Conservation (phyloP, 2,329 filamentous ascomycete species). For the Nothophaeocryptopus gaeumannii region DNA sequence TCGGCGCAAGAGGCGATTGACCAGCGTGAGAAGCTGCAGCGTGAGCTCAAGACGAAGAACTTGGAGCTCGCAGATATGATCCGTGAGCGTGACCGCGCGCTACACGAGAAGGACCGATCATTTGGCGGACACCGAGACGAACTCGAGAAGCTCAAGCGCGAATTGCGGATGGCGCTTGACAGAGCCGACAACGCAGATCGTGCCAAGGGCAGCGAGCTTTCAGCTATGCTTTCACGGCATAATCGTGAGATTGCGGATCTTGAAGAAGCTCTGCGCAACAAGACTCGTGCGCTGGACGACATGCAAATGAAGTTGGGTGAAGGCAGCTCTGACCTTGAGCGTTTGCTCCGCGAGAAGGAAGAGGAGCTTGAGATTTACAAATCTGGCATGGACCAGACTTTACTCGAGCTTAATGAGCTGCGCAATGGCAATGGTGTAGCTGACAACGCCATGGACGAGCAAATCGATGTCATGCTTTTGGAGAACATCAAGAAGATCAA, state of each 20-base stretch:
- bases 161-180: conserved; percentile 87
- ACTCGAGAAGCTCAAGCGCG: conserved; percentile 87
- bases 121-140: conserved; percentile 87
- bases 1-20: conserved; percentile 97
- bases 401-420: conserved; percentile 88
- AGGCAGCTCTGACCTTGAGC: conserved; percentile 80
- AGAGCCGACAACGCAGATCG: conserved; percentile 88
- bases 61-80: conserved; percentile 99
- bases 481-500: conserved; percentile 90
- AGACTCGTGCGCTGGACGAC: conserved; percentile 83
- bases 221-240: conserved; percentile 89
- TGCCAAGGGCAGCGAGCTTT: conserved; percentile 91
- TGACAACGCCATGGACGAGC: conserved; percentile 79
- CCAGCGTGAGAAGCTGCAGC: conserved; percentile 86
- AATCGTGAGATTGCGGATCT: conserved; percentile 96
- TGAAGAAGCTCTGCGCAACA: conserved; percentile 83
- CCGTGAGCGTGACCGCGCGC: conserved; percentile 84
- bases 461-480: conserved; percentile 85
- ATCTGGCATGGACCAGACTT: conserved; percentile 92
- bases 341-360: conserved; percentile 85
- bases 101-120: conserved; percentile 89
- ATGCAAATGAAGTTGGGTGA: conserved; percentile 73
- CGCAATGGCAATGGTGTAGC: conserved; percentile 61
- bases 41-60: conserved; percentile 99
- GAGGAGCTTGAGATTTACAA: conserved; percentile 98